phyloP scores from a whole-genome alignment of 2,329 filamentous ascomycete genomes.

The Colletotrichum tofieldiae region DNA sequence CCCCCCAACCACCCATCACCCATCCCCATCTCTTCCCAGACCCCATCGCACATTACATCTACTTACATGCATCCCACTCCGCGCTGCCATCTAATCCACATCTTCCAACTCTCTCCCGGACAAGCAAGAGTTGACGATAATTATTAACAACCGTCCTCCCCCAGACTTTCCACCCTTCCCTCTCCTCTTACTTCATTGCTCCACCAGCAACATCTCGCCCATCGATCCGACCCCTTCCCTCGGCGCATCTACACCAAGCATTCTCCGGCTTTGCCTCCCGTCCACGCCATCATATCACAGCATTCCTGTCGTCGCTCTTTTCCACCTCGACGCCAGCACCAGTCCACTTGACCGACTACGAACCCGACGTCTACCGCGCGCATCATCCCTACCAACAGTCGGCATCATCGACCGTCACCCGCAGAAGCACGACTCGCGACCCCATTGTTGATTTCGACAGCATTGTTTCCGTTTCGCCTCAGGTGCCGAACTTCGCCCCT shows the following conservation, averaged over 20 bases:
- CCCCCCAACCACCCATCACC: conserved; percentile 19
- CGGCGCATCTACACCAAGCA: conserved; percentile 35
- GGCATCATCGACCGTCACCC: conserved; percentile 24
- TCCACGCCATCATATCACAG: conserved; percentile 25
- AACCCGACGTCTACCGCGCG: conserved; percentile 10
- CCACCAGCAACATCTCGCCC: conserved; percentile 33
- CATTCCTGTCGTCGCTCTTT: conserved; percentile 30
- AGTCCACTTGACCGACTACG: not conserved
- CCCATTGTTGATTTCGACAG: conserved; percentile 10
- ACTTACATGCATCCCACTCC: conserved; percentile 40
- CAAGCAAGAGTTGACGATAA: conserved; percentile 42
- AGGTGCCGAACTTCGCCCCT: conserved; percentile 33
- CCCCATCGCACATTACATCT: conserved; percentile 39
- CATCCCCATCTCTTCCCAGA: conserved; percentile 27
- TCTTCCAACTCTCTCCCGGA: conserved; percentile 26
- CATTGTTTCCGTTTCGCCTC: conserved; percentile 18
- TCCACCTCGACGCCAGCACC: conserved; percentile 14
- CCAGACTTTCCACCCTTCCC: conserved; percentile 43
- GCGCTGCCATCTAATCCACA: conserved; percentile 41
- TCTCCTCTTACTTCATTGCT: conserved; percentile 43
- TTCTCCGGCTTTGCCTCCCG: conserved; percentile 21
- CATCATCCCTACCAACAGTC: not conserved
- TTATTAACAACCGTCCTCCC: conserved; percentile 43
- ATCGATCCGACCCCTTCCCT: conserved; percentile 8
- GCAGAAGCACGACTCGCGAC: conserved; percentile 1